Conservation (phyloP, 176 grass and related monocot genomes). For the Oryza longistaminata region DNA sequence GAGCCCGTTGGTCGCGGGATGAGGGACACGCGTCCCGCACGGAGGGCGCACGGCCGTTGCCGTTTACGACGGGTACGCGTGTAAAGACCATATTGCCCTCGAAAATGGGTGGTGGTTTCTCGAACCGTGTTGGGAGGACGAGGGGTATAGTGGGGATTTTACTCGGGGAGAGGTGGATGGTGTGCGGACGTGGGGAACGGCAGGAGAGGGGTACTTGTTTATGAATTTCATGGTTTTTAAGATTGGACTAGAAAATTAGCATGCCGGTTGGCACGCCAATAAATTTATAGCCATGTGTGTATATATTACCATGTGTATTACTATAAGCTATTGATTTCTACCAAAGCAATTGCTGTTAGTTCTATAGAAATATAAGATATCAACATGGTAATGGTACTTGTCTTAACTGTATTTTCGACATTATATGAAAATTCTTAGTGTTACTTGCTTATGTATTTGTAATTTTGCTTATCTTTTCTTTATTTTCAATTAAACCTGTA, state of each 20-base stretch:
- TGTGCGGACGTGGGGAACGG: constrained; percentile 34
- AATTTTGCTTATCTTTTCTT: too few species aligned
- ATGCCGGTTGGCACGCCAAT: too few species aligned
- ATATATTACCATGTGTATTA: too few species aligned
- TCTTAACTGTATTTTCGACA: too few species aligned
- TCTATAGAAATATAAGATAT: too few species aligned
- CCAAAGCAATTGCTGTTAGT: too few species aligned
- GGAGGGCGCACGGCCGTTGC: constrained; percentile 36
- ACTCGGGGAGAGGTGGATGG: background rate
- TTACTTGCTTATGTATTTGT: too few species aligned
- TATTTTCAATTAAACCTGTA: too few species aligned
- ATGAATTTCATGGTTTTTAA: background rate
- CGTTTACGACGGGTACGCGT: background rate
- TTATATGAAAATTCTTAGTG: too few species aligned
- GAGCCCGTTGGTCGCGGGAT: constrained; percentile 25
- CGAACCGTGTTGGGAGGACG: accelerated
- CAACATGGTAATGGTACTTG: too few species aligned
- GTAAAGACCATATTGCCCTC: accelerated
- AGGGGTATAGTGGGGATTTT: background rate
- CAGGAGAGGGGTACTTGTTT: background rate
- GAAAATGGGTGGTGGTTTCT: background rate
- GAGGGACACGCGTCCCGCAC: constrained; percentile 41
- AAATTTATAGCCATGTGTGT: too few species aligned
- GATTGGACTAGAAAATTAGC: background rate
- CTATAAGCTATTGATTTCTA: too few species aligned